Conservation (phyloP, 768 basidiomycete species). For the Hortiboletus campestris region DNA sequence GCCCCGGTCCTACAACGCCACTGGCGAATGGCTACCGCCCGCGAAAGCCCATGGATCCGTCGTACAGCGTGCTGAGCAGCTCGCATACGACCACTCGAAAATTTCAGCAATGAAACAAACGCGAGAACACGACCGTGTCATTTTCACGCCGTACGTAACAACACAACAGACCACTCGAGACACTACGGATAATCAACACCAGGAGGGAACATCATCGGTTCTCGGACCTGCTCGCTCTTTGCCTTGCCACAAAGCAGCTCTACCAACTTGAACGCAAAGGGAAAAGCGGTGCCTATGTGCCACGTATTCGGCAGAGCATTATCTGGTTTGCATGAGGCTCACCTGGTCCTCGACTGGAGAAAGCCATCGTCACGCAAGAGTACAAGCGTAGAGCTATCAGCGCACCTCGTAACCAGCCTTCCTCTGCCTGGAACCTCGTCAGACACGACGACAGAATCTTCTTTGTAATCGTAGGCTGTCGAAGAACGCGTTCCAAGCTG, state of each 20-base stretch:
- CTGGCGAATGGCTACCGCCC: slow-evolving; percentile 9
- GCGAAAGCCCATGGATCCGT: slow-evolving; percentile 25
- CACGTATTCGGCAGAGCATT: background rate
- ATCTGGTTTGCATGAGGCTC: slow-evolving; percentile 8
- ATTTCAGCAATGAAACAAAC: slow-evolving; percentile 11
- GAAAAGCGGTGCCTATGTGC: slow-evolving; percentile 64
- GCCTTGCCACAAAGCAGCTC: slow-evolving; percentile 64
- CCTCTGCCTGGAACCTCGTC: slow-evolving; percentile 32
- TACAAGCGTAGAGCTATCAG: background rate
- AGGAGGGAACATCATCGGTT: slow-evolving; percentile 70
- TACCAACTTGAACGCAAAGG: slow-evolving; percentile 75
- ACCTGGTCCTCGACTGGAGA: slow-evolving; percentile 71
- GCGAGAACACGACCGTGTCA: slow-evolving; percentile 10
- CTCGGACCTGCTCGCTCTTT: slow-evolving; percentile 58
- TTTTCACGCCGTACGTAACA: slow-evolving; percentile 20
- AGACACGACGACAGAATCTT: slow-evolving; percentile 71
- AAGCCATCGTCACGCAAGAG: background rate
- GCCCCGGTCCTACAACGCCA: slow-evolving; percentile 8
- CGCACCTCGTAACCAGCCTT: slow-evolving; percentile 73
- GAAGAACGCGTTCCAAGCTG: background rate
- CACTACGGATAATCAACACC: slow-evolving; percentile 43
- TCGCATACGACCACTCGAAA: slow-evolving; percentile 23
- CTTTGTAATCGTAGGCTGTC: slow-evolving; percentile 70
- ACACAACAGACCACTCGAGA: background rate
- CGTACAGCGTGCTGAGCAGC: slow-evolving; percentile 24